Conservation (phyloP, 768 basidiomycete genomes). For the Hericium alpestre region DNA sequence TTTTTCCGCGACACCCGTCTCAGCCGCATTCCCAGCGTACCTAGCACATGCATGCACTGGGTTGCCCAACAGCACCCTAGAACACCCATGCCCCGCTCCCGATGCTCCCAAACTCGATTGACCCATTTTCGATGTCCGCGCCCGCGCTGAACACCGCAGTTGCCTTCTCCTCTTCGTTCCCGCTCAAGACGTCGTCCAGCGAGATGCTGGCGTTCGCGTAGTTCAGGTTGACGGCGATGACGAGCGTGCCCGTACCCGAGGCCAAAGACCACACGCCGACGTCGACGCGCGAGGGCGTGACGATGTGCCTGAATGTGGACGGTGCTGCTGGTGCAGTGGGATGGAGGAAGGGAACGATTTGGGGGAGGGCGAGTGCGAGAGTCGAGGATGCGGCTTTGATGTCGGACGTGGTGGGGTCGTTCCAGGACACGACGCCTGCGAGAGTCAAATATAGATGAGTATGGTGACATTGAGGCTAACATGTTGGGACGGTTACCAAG, state of each 20-base stretch:
- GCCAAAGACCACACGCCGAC: slow-evolving; percentile 5
- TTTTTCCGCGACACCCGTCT: no score
- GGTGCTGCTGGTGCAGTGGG: slow-evolving; percentile 2
- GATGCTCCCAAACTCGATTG: not conserved
- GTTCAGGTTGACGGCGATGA: slow-evolving; percentile 8
- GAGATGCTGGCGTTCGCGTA: not conserved
- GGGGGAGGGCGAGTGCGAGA: slow-evolving; percentile 22
- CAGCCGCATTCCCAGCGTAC: no score
- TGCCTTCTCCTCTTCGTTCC: not conserved
- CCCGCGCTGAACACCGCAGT: not conserved
- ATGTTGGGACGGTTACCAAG: slow-evolving; percentile 19
- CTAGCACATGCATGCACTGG: no score
- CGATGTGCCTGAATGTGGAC: slow-evolving; percentile 1
- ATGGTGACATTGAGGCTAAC: no score
- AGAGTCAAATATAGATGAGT: no score
- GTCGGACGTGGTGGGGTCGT: slow-evolving; percentile 29
- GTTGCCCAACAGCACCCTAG: not conserved
- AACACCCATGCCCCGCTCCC: not conserved
- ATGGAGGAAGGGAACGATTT: slow-evolving; percentile 2
- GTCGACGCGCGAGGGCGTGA: slow-evolving; percentile 1
- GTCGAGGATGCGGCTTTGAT: slow-evolving; percentile 26
- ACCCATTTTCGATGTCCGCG: not conserved
- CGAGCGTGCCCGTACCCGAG: not conserved
- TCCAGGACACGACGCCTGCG: slow-evolving; percentile 27
- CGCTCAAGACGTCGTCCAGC: not conserved